Conservation (phyloP, 345 rosid species). For the Moricandia arvensis region DNA sequence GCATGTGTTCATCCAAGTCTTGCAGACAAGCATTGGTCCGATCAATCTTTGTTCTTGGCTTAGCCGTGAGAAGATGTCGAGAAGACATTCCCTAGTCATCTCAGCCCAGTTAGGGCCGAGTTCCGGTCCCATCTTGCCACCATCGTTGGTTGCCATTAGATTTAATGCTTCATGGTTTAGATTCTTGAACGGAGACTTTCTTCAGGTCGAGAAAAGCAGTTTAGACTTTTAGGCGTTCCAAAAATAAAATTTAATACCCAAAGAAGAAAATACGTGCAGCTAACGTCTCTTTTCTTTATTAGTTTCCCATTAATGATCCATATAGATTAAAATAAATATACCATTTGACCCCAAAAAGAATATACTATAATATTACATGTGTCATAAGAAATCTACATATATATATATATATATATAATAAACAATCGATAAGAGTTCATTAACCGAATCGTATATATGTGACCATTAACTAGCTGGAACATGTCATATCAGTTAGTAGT, state of each 20-base stretch:
- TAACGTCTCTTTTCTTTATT: not conserved
- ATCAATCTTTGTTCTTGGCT: slow-evolving; percentile 56
- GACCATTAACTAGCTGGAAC: no score
- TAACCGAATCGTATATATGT: no score
- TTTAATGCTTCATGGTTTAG: not conserved
- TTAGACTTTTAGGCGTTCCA: not conserved
- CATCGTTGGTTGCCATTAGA: not conserved
- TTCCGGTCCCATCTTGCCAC: slow-evolving; percentile 10
- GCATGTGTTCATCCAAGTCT: slow-evolving; percentile 59
- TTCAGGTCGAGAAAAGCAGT: not conserved
- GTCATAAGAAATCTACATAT: no score
- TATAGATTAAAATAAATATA: no score
- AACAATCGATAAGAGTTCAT: no score
- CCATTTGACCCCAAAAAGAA: not conserved
- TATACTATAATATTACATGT: no score
- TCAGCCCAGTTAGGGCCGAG: slow-evolving; percentile 58
- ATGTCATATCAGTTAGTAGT: no score
- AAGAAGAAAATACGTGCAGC: not conserved
- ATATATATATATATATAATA: no score
- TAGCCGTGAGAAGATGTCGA: slow-evolving; percentile 68
- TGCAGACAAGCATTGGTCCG: slow-evolving; percentile 74
- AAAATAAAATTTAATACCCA: not conserved
- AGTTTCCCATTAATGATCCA: not conserved
- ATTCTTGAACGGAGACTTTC: not conserved
- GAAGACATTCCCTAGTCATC: slow-evolving; percentile 62